Percentiles rank a stretch among this genome's conserved stretches.
Conservation (phyloP, 163 green algal species). For the Prototheca stagnorum region DNA sequence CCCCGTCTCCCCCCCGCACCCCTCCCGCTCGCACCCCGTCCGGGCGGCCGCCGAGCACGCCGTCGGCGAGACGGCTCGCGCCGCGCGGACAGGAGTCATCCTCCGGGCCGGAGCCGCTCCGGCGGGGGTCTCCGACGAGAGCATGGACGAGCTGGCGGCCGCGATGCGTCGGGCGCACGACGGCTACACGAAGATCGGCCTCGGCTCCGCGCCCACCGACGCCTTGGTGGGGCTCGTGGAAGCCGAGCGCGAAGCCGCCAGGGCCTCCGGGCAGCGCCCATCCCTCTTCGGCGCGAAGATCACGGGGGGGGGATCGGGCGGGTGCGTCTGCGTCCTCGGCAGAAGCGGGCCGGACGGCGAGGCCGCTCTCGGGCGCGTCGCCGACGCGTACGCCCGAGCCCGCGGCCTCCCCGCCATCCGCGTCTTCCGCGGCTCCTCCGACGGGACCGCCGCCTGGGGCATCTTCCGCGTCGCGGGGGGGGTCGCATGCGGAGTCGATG, state of each 20-base stretch:
- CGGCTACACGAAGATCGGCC: constrained; percentile 50
- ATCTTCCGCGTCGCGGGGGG: background rate
- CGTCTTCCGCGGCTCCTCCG: background rate
- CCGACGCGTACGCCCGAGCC: constrained; percentile 15
- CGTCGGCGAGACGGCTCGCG: background rate
- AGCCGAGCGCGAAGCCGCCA: constrained; percentile 8
- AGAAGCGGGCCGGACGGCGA: constrained; percentile 12
- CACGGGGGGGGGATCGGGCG: constrained; percentile 56
- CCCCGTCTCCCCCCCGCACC: background rate
- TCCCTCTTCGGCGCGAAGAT: constrained; percentile 71
- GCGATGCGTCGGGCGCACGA: constrained; percentile 75
- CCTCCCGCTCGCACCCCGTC: background rate
- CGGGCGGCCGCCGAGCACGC: too few relatives aligned
- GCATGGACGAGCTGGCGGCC: constrained; percentile 60
- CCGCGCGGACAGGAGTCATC: too few relatives aligned
- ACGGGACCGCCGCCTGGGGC: background rate
- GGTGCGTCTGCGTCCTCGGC: constrained; percentile 54
- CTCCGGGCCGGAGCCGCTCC: constrained; percentile 7
- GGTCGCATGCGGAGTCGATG: too few relatives aligned
- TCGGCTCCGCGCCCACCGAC: constrained; percentile 59
- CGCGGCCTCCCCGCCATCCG: too few relatives aligned
- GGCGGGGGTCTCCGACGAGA: constrained; percentile 8
- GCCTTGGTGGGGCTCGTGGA: constrained; percentile 38
- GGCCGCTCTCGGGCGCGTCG: constrained; percentile 17
- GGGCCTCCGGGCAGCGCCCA: constrained; percentile 3